phyloP scores from a whole-genome alignment of 2,329 filamentous ascomycete species.

The Monilinia fructigena region DNA sequence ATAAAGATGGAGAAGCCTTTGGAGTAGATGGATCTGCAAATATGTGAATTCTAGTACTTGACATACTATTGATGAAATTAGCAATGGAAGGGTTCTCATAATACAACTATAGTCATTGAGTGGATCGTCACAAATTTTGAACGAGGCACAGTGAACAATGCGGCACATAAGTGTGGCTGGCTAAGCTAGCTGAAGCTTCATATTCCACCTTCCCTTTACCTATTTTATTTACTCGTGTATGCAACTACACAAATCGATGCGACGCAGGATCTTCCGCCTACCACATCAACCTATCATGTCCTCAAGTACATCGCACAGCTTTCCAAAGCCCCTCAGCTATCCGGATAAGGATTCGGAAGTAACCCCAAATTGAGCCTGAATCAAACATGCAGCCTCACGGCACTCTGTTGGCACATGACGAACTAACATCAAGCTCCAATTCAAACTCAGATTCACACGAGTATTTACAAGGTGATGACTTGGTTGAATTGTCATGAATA shows the following conservation, averaged over 20 bases:
- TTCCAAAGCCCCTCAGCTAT: background rate
- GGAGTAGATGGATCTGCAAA: background rate
- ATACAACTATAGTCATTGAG: background rate
- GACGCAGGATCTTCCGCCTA: background rate
- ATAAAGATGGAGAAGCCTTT: background rate
- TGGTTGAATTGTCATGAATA: background rate
- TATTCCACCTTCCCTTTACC: background rate
- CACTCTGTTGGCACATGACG: background rate
- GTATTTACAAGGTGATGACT: background rate
- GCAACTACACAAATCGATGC: background rate
- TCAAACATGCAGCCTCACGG: background rate
- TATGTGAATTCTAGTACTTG: background rate
- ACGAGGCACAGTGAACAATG: background rate
- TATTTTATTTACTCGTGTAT: background rate
- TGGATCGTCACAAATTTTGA: background rate
- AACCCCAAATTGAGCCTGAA: background rate
- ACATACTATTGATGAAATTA: background rate
- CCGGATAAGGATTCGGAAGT: background rate
- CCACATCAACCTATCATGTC: background rate
- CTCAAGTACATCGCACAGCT: background rate
- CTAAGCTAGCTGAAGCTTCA: slow-evolving; percentile 2
- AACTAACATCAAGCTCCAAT: background rate
- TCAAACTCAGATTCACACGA: background rate
- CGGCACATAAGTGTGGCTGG: background rate
- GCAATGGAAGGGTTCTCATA: background rate